Evolutionary conservation across 805 yeast species (phyloP).

Genomic region (Candida caryicola): DNA sequence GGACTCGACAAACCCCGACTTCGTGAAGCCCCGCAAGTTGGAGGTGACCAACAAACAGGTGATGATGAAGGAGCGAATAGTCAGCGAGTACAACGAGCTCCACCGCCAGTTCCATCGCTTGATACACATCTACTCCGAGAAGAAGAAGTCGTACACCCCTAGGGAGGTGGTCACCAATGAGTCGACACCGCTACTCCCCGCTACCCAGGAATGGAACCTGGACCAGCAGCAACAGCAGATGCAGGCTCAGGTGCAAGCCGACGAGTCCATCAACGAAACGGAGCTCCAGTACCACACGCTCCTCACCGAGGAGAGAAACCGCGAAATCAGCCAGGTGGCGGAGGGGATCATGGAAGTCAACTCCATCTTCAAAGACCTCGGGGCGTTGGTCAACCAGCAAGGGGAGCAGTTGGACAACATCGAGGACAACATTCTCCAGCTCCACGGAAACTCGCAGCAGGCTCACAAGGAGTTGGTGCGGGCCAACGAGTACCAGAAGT

Average conservation of each 20-base stretch:
- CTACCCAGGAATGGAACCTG: conserved; percentile 15
- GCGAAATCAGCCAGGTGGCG: conserved; percentile 68
- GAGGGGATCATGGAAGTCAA: conserved; percentile 83
- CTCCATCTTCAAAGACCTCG: conserved; percentile 78
- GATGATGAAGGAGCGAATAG: conserved; percentile 51
- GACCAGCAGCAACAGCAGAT: conserved; percentile 26
- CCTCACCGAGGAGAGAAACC: conserved; percentile 67
- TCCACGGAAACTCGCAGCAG: conserved; percentile 61
- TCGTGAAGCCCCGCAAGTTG: conserved; percentile 17
- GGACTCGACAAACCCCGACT: conserved; percentile 2
- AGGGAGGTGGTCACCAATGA: conserved; percentile 20
- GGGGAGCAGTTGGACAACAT: conserved; percentile 82
- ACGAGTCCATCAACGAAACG: conserved; percentile 42
- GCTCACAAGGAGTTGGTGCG: conserved; percentile 69
- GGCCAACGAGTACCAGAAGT: conserved; percentile 73
- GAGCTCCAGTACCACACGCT: conserved; percentile 62
- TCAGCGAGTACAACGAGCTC: conserved; percentile 54
- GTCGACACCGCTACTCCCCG: conserved; percentile 39
- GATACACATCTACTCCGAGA: conserved; percentile 48
- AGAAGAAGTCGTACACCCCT: conserved; percentile 26
- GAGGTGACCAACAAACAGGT: conserved; percentile 38
- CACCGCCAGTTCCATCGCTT: conserved; percentile 42
- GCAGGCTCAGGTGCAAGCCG: conserved; percentile 31
- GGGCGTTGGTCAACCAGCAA: conserved; percentile 75
- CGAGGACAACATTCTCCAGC: conserved; percentile 69